Conservation (phyloP, 805 yeast genomes). For the Clavispora santaluciae region DNA sequence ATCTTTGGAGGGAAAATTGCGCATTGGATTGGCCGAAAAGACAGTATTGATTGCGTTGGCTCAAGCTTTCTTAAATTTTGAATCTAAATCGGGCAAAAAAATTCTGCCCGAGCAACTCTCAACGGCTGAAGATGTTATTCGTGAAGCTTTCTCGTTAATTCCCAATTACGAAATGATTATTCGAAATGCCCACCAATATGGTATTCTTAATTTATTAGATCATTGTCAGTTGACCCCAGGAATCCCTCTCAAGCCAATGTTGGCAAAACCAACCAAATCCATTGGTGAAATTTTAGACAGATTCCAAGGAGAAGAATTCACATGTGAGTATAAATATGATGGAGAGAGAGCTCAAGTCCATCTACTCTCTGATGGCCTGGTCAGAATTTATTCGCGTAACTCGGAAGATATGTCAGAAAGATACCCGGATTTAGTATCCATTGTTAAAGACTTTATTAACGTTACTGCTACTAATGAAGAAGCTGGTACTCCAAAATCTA, state of each 20-base stretch:
- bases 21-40: slow-evolving; percentile 93
- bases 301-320: slow-evolving; percentile 77
- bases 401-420: slow-evolving; percentile 96
- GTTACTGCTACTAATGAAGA: slow-evolving; percentile 15
- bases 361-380: slow-evolving; percentile 55
- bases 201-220: slow-evolving; percentile 60
- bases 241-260: slow-evolving; percentile 94
- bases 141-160: slow-evolving; percentile 82
- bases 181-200: slow-evolving; percentile 57
- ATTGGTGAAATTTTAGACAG: slow-evolving; percentile 88
- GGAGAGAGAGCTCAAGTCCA: slow-evolving; percentile 98
- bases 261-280: slow-evolving; percentile 95
- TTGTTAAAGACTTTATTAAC: slow-evolving; percentile 55
- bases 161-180: slow-evolving; percentile 88
- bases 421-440: slow-evolving; percentile 82
- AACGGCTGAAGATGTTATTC: slow-evolving; percentile 69
- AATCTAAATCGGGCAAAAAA: slow-evolving; percentile 28
- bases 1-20: slow-evolving; percentile 84
- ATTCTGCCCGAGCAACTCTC: slow-evolving; percentile 42
- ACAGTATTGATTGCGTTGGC: slow-evolving; percentile 81
- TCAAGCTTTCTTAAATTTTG: slow-evolving; percentile 71
- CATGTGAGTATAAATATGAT: slow-evolving; percentile 96
- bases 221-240: slow-evolving; percentile 82
- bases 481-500: slow-evolving; percentile 36
- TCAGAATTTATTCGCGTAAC: slow-evolving; percentile 83